These are phyloP conservation scores for Sporobolomyces phaffii DNA, from an alignment of 768 basidiomycete genomes.

Conservation along the genomic window DNA sequence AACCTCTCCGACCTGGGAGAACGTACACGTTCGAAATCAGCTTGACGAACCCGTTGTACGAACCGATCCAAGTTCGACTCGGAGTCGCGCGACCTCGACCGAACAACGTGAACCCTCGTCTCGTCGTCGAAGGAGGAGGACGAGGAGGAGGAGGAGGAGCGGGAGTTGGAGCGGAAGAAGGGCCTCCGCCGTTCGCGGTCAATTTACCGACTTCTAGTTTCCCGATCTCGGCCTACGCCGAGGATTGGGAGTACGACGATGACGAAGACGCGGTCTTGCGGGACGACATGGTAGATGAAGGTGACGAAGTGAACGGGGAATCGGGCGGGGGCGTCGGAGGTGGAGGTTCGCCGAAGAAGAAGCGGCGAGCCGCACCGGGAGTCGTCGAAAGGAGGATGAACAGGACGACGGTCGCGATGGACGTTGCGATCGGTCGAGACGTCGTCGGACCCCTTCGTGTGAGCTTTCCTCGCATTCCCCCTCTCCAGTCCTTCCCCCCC, in stretches of 20 bases:
- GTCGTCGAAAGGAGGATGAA: conserved; percentile 86
- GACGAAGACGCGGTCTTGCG: conserved; percentile 58
- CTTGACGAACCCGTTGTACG: conserved; percentile 89
- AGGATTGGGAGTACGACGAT: conserved; percentile 97
- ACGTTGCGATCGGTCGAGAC: conserved; percentile 76
- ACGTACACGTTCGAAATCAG: conserved; percentile 84
- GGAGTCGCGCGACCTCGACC: conserved; percentile 52
- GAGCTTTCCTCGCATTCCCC: conserved; percentile 43
- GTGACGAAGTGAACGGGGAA: conserved; percentile 46
- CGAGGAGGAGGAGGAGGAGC: no score
- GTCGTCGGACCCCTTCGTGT: conserved; percentile 74
- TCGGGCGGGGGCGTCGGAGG: conserved; percentile 42
- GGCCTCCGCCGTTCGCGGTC: conserved; percentile 69
- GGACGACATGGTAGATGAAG: conserved; percentile 51
- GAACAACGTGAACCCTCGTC: no score
- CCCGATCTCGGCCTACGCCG: conserved; percentile 80
- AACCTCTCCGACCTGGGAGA: conserved; percentile 62
- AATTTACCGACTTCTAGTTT: conserved; percentile 73
- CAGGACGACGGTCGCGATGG: conserved; percentile 77
- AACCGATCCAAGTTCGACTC: conserved; percentile 86
- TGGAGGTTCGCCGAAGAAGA: conserved; percentile 49
- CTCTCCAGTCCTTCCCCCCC: not conserved
- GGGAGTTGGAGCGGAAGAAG: no score
- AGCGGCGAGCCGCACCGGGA: conserved; percentile 50
- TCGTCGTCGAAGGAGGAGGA: no score